These are phyloP conservation scores for Backusella liffmaniae DNA, from an alignment of 192 early-diverging fungal genomes.

Conservation along the genomic window DNA sequence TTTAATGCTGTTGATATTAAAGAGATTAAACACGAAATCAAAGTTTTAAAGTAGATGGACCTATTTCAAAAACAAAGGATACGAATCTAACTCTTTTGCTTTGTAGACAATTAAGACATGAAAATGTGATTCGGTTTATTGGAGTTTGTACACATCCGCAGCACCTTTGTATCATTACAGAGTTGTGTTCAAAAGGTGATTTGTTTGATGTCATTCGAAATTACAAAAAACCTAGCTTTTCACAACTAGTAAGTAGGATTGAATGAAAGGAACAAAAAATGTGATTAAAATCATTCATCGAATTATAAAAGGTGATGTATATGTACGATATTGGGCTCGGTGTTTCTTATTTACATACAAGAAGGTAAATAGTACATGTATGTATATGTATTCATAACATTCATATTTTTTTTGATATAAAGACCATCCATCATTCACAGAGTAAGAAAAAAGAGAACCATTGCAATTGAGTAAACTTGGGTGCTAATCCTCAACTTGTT, in stretches of 20 bases:
- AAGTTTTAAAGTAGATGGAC: slow-evolving; percentile 61
- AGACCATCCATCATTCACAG: slow-evolving; percentile 68
- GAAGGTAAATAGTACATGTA: slow-evolving; percentile 28
- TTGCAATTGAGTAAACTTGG: background rate
- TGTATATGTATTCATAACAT: background rate
- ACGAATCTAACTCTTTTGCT: background rate
- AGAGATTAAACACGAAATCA: slow-evolving; percentile 75
- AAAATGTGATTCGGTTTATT: slow-evolving; percentile 71
- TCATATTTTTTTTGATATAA: background rate
- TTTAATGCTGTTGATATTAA: slow-evolving; percentile 66
- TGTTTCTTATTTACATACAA: slow-evolving; percentile 66
- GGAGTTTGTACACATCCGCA: slow-evolving; percentile 66
- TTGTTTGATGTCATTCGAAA: slow-evolving; percentile 71
- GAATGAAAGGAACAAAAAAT: background rate
- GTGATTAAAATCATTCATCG: no score
- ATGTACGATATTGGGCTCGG: slow-evolving; percentile 78
- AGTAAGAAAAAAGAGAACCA: slow-evolving; percentile 30
- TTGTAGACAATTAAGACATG: slow-evolving; percentile 64
- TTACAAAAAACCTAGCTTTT: slow-evolving; percentile 57
- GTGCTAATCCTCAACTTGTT: background rate
- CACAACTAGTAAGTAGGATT: slow-evolving; percentile 40
- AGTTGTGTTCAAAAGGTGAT: slow-evolving; percentile 73
- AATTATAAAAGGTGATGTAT: slow-evolving; percentile 48
- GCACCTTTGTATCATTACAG: slow-evolving; percentile 70
- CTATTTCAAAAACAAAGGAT: background rate